A percentile compares a stretch with the other conserved stretches of the same genome.
Evolutionary conservation across 306 rosid genomes (phyloP).

Genomic region (Prunus kanzakura): DNA sequence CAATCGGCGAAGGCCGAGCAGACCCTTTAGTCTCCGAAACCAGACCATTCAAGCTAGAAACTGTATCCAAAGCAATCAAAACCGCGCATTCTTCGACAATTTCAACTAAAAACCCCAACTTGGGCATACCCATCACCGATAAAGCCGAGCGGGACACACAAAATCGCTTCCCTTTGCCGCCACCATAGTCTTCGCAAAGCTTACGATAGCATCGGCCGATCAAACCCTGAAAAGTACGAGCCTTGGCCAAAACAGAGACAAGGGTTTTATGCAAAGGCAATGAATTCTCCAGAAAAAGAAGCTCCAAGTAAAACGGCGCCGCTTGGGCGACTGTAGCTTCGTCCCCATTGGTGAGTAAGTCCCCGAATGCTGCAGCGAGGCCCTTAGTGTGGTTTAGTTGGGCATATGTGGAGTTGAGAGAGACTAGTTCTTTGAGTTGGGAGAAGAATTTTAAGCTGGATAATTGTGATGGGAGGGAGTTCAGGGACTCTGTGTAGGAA

Average conservation of each 20-base stretch:
- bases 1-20: constrained; percentile 83
- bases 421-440: constrained; percentile 31
- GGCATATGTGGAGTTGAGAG: constrained; percentile 62
- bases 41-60: constrained; percentile 45
- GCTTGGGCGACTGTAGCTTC: constrained; percentile 31
- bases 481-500: constrained; percentile 39
- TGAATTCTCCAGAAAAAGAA: constrained; percentile 72
- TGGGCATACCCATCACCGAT: constrained; percentile 74
- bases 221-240: constrained; percentile 24
- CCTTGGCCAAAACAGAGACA: constrained; percentile 57
- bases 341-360: constrained; percentile 33
- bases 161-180: constrained; percentile 46
- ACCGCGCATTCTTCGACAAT: constrained; percentile 65
- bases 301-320: constrained; percentile 52
- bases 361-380: constrained; percentile 52
- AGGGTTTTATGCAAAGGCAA: constrained; percentile 68
- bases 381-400: constrained; percentile 54
- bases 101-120: constrained; percentile 60
- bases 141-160: constrained; percentile 64
- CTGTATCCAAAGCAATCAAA: constrained; percentile 53
- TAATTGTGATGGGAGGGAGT: constrained; percentile 12
- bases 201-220: constrained; percentile 38
- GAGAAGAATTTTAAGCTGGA: constrained; percentile 45
- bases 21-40: constrained; percentile 50
- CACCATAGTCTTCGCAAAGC: constrained; percentile 48